phyloP scores from a whole-genome alignment of 371 early-diverging fungal genomes.

The Mortierella sp. region DNA sequence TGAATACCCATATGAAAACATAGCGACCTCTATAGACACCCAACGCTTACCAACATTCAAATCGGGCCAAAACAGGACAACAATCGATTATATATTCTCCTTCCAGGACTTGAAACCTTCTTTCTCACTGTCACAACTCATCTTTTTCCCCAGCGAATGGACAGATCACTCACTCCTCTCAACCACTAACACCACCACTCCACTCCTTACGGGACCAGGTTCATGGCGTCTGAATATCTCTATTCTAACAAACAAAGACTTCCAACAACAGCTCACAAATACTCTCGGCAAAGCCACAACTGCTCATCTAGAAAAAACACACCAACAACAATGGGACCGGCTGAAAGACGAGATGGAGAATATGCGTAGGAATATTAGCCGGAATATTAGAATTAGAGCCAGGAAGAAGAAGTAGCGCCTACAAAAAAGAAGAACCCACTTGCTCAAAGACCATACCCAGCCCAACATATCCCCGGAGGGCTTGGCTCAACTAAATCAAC shows the following conservation, averaged over 20 bases:
- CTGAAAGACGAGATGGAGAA: neutral
- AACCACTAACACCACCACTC: neutral
- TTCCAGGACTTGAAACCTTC: neutral
- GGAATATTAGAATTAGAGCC: too few relatives aligned
- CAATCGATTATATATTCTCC: conserved; percentile 9
- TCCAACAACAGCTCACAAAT: neutral
- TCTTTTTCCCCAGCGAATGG: neutral
- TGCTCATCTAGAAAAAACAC: neutral
- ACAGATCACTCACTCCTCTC: neutral
- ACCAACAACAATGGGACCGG: neutral
- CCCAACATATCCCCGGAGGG: too few relatives aligned
- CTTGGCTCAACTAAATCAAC: too few relatives aligned
- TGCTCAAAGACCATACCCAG: neutral
- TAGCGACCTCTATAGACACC: too few relatives aligned
- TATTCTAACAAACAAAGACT: neutral
- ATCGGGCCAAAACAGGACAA: neutral
- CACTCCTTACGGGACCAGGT: conserved; percentile 1
- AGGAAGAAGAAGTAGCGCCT: too few relatives aligned
- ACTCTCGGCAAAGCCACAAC: neutral
- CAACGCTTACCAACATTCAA: too few relatives aligned
- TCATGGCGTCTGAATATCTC: neutral
- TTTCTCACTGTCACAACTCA: neutral
- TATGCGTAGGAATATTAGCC: too few relatives aligned
- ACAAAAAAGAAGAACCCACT: neutral
- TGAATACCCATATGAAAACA: too few relatives aligned